phyloP scores from a whole-genome alignment of 2,329 filamentous ascomycete genomes.

The Paecilomyces sp. region DNA sequence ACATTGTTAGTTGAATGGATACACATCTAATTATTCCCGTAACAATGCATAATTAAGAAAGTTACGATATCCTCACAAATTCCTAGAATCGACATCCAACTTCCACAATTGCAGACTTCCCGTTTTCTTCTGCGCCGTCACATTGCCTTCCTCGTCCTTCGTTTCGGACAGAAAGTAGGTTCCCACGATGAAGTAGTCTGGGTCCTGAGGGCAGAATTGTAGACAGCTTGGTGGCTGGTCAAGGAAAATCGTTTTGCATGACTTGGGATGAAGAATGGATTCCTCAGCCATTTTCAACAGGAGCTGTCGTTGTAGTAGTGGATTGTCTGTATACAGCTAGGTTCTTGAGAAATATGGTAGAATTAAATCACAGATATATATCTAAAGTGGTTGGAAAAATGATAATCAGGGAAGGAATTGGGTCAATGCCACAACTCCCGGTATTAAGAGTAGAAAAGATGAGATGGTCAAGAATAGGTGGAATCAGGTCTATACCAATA shows the following conservation, averaged over 20 bases:
- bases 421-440: background rate
- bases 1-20: slow-evolving; percentile 9
- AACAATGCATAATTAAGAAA: slow-evolving; percentile 4
- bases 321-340: background rate
- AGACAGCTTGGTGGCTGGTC: slow-evolving; percentile 40
- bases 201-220: slow-evolving; percentile 38
- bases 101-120: slow-evolving; percentile 66
- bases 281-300: background rate
- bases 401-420: background rate
- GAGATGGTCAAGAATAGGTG: background rate
- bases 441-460: background rate
- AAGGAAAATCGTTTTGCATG: slow-evolving; percentile 27
- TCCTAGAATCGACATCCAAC: slow-evolving; percentile 31
- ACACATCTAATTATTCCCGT: slow-evolving; percentile 4
- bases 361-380: background rate
- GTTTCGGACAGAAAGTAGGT: slow-evolving; percentile 63
- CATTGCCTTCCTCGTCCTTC: slow-evolving; percentile 16
- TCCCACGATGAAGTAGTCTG: slow-evolving; percentile 67
- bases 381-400: background rate
- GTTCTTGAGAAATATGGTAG: background rate
- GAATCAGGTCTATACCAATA: background rate
- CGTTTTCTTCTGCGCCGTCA: slow-evolving; percentile 54
- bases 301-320: too few species aligned
- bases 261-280: slow-evolving; percentile 18
- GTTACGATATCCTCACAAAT: slow-evolving; percentile 17